phyloP scores from a whole-genome alignment of 2,329 filamentous ascomycete species.

The Claviceps humidiphila region DNA sequence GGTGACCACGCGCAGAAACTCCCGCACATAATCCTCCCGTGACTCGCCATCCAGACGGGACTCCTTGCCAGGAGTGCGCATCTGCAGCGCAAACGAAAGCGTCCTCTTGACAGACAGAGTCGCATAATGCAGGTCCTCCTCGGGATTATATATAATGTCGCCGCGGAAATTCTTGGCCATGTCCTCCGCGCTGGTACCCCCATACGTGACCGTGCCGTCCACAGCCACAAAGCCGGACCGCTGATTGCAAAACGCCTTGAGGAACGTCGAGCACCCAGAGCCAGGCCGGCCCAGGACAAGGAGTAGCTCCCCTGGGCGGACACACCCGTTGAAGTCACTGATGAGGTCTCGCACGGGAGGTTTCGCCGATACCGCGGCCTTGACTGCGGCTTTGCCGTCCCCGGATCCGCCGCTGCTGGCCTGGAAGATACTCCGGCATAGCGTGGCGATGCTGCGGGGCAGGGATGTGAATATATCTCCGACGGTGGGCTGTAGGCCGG shows the following conservation, averaged over 20 bases:
- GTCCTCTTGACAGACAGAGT: slow-evolving; percentile 55
- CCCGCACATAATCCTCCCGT: slow-evolving; percentile 38
- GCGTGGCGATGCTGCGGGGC: slow-evolving; percentile 28
- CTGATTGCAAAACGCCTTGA: slow-evolving; percentile 62
- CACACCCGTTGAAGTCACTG: slow-evolving; percentile 50
- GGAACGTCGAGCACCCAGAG: slow-evolving; percentile 55
- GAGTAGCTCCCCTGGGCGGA: slow-evolving; percentile 58
- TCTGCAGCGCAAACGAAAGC: slow-evolving; percentile 51
- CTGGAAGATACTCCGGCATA: slow-evolving; percentile 27
- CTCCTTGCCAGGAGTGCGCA: slow-evolving; percentile 40
- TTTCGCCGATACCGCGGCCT: slow-evolving; percentile 35
- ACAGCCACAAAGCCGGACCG: slow-evolving; percentile 50
- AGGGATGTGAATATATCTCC: slow-evolving; percentile 51
- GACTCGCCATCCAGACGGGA: slow-evolving; percentile 45
- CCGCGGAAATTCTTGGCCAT: slow-evolving; percentile 43
- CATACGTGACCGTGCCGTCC: slow-evolving; percentile 51
- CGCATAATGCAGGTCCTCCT: slow-evolving; percentile 56
- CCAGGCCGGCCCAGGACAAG: slow-evolving; percentile 56
- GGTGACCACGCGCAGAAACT: slow-evolving; percentile 47
- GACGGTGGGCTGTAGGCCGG: slow-evolving; percentile 38
- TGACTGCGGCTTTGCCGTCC: slow-evolving; percentile 19
- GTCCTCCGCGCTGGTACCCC: slow-evolving; percentile 29
- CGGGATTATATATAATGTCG: slow-evolving; percentile 55
- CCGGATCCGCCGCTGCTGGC: too few species aligned
- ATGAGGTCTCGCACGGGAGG: slow-evolving; percentile 52